Conservation (phyloP, 192 early-diverging fungal genomes). For the Glomus cerebriforme region DNA sequence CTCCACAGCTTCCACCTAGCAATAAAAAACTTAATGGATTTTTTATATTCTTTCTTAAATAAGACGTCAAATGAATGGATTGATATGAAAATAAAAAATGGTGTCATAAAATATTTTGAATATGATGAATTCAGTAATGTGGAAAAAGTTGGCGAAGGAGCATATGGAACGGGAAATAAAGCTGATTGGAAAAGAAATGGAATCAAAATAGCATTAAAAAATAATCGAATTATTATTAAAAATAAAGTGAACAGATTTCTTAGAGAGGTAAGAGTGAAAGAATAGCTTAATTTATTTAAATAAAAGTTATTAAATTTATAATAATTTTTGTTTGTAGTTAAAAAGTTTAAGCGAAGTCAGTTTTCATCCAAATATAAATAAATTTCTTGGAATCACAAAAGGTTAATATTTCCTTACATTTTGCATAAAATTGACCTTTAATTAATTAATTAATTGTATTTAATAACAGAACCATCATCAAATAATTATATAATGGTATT, state of each 20-base stretch:
- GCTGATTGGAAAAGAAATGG: background rate
- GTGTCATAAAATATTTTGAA: background rate
- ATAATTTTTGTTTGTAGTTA: background rate
- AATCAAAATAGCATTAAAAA: background rate
- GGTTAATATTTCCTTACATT: background rate
- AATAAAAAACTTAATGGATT: no score
- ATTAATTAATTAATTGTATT: background rate
- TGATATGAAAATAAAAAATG: background rate
- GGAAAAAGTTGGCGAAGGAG: background rate
- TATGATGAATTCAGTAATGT: background rate
- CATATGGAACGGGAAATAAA: background rate
- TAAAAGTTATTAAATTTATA: no score
- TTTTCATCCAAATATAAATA: background rate
- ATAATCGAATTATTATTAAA: background rate
- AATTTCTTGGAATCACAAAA: background rate
- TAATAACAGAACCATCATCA: background rate
- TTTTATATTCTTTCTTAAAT: no score
- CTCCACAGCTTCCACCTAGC: no score
- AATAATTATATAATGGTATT: background rate
- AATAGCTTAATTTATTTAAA: background rate
- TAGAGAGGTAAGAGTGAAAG: background rate
- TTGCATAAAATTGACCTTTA: background rate
- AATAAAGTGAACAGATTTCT: background rate
- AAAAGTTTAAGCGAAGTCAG: background rate
- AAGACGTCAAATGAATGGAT: background rate